Percentiles rank a stretch among this genome's conserved stretches.
Evolutionary conservation across 176 grass and related monocot species (phyloP).

Genomic region (Avena eriantha): DNA sequence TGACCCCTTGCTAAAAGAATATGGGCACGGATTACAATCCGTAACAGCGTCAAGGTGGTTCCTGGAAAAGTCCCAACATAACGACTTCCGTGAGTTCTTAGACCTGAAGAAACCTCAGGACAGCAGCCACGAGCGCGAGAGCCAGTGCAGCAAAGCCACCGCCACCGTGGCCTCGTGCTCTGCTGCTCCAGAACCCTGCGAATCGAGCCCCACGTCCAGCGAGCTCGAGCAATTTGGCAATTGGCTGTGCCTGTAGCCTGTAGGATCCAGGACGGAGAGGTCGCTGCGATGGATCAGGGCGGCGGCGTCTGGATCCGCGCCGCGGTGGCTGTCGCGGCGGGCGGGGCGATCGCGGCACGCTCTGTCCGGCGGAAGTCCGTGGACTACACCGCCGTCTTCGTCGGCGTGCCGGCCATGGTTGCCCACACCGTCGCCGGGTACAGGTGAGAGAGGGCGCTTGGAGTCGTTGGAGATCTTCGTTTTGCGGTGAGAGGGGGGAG

Average conservation of each 20-base stretch:
- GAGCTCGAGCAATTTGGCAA: not conserved
- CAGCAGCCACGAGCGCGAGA: not conserved
- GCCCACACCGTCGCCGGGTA: constrained; percentile 84
- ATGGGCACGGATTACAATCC: not conserved
- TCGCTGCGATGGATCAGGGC: constrained; percentile 43
- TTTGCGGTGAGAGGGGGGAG: not conserved
- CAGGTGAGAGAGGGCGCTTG: constrained; percentile 47
- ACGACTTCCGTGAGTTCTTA: constrained; percentile 1
- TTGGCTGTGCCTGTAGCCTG: not conserved
- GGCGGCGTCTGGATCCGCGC: constrained; percentile 56
- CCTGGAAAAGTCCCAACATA: constrained; percentile 21
- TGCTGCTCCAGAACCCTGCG: constrained; percentile 5
- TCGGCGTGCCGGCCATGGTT: constrained; percentile 82
- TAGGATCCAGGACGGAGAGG: not conserved
- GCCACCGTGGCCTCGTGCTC: not conserved
- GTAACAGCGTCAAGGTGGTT: not conserved
- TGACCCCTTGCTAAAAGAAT: not conserved
- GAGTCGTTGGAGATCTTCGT: not conserved
- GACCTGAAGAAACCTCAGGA: constrained; percentile 36
- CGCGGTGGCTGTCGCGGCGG: constrained; percentile 50
- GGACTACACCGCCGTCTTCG: constrained; percentile 69
- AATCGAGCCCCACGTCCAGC: not conserved
- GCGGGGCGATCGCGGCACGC: constrained; percentile 67
- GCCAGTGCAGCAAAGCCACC: constrained; percentile 5
- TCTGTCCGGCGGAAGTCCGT: constrained; percentile 83